Percentiles rank a stretch among this genome's conserved stretches.
phyloP scores from a whole-genome alignment of 2,329 filamentous ascomycete species.

The Dryadomyces quercus-mongolicae region DNA sequence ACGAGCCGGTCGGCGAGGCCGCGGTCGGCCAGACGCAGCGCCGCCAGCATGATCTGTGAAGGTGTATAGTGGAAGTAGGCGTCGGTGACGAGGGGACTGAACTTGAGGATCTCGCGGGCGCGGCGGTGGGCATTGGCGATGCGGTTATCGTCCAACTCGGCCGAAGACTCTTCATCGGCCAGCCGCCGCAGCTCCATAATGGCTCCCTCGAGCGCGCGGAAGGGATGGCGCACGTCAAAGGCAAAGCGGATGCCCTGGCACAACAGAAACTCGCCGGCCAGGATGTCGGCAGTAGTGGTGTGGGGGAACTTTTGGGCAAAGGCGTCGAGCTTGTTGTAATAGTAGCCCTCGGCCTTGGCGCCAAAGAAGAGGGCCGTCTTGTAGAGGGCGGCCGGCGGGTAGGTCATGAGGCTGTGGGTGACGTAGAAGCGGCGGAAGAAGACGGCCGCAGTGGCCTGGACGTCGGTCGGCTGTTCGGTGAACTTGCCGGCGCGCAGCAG shows the following conservation, averaged over 20 bases:
- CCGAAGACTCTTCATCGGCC: conserved; percentile 32
- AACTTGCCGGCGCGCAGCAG: conserved; percentile 44
- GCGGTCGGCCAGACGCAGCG: conserved; percentile 63
- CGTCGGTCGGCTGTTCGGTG: conserved; percentile 37
- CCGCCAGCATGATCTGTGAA: conserved; percentile 82
- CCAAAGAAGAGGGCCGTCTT: conserved; percentile 88
- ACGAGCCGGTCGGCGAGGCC: conserved; percentile 42
- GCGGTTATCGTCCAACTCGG: conserved; percentile 20
- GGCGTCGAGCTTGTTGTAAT: conserved; percentile 35
- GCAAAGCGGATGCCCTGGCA: conserved; percentile 89
- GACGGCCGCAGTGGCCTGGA: conserved; percentile 66
- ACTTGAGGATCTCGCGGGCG: conserved; percentile 63
- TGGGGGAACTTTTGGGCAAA: conserved; percentile 61
- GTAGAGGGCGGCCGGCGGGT: conserved; percentile 79
- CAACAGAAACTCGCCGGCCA: conserved; percentile 85
- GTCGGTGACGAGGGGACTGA: conserved; percentile 75
- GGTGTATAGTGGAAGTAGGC: conserved; percentile 96
- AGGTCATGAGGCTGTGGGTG: conserved; percentile 92
- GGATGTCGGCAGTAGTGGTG: conserved; percentile 66
- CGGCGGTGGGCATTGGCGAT: conserved; percentile 55
- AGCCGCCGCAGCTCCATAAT: conserved; percentile 69
- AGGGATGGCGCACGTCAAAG: conserved; percentile 86
- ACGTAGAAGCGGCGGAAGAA: conserved; percentile 93
- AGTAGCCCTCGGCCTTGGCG: conserved; percentile 78
- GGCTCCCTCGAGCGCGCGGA: conserved; percentile 74